Evolutionary conservation across 257 asterid species (phyloP), one percentile per base, ranked within the genome.

Genomic region (Apocynum venetum): DNA sequence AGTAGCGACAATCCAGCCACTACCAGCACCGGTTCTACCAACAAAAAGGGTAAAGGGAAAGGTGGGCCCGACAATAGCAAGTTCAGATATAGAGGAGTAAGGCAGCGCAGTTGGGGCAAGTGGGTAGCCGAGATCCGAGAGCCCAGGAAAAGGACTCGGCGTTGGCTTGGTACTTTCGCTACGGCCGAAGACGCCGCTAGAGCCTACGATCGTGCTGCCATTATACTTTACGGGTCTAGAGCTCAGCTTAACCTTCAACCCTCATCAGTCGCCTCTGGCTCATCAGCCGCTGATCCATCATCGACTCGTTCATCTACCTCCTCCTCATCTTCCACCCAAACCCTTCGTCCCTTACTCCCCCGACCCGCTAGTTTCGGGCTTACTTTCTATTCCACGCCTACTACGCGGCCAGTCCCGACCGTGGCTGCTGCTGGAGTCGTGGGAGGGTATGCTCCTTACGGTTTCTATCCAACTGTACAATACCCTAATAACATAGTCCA

Each of bases 51-150:
- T 0, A 93, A 86, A 65, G 92, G 90, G 4, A 90, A 90, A 66
- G 98, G 98, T 8, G 98, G 98, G 1, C 98, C 98, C 1, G 98
- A 94, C 55, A 94, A 94, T 76, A 77, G 77, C 80, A 92, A 91
- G 87, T 94, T 94, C 81, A 82, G 89, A 4, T 94, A 87, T 51
- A 59, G 98, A 0, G 98, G 98, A 0, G 98, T 94, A 8, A 79
- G 98, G 40, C 98, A 94, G 77, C 91, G 98, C 4, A 94, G 98
- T 83, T 94, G 98, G 98, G 98, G 98, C 0, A 92, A 94, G 52
- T 94, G 98, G 98, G 98, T 94, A 0, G 98, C 98, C 14, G 98
- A 94, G 97, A 94, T 94, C 85, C 97, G 98, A 0, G 98, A 94
- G 82, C 98, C 98, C 0, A 69, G 95, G 0, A 91, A 92, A 75